Evolutionary conservation across 2,329 filamentous ascomycete genomes (phyloP).

Genomic region (Boeremia exigua): DNA sequence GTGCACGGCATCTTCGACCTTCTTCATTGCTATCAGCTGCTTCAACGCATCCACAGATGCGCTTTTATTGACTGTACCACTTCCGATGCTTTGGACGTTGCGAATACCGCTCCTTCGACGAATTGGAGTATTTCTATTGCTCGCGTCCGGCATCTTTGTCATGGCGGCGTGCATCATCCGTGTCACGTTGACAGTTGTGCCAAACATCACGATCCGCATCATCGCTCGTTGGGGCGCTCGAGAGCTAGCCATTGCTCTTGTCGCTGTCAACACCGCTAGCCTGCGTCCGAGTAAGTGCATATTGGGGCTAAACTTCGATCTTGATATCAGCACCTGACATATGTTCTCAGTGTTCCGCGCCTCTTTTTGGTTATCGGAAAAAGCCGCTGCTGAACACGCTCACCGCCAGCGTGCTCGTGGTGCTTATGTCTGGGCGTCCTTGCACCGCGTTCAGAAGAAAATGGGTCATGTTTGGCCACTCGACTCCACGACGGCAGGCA

Average conservation of each 20-base stretch:
- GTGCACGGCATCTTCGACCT: constrained; percentile 12
- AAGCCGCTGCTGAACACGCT: neutral
- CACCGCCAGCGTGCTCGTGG: neutral
- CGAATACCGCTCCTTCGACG: constrained; percentile 11
- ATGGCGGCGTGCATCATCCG: constrained; percentile 18
- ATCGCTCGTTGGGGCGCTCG: constrained; percentile 17
- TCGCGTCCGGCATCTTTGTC: constrained; percentile 17
- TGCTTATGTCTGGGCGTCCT: neutral
- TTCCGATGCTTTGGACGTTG: constrained; percentile 17
- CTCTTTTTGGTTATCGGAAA: neutral
- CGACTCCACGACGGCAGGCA: constrained; percentile 2
- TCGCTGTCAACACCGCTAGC: constrained; percentile 17
- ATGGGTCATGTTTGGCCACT: neutral
- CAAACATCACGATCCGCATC: constrained; percentile 14
- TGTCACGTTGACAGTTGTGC: constrained; percentile 14
- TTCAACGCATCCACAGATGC: constrained; percentile 13
- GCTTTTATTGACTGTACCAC: constrained; percentile 12
- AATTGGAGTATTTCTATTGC: constrained; percentile 8
- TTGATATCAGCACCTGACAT: neutral
- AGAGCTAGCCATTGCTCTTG: constrained; percentile 13
- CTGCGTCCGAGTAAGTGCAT: constrained; percentile 15
- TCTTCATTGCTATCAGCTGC: constrained; percentile 17
- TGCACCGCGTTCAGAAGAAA: neutral
- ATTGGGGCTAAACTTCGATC: neutral
- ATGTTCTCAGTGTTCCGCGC: neutral